Evolutionary conservation across 2,329 filamentous ascomycete species (phyloP).

Genomic region (Lithohypha guttulata): DNA sequence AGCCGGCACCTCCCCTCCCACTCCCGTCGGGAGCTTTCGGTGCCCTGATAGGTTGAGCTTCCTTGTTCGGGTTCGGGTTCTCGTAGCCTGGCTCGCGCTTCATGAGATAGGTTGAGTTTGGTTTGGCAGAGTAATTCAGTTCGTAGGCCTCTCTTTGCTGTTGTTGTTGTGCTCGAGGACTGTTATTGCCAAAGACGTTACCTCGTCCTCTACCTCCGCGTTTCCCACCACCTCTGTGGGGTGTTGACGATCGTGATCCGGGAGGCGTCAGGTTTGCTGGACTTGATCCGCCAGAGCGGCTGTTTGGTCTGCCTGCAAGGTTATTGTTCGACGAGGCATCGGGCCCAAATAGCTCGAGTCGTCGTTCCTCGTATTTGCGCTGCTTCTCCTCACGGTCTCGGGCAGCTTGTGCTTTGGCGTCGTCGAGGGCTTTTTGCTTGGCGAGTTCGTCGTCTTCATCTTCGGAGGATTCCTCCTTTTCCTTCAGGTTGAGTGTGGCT

Average conservation of each 20-base stretch:
- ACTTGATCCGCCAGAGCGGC: slow-evolving; percentile 46
- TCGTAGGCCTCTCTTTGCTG: slow-evolving; percentile 61
- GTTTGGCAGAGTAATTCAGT: slow-evolving; percentile 58
- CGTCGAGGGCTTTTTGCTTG: slow-evolving; percentile 58
- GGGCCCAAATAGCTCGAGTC: slow-evolving; percentile 76
- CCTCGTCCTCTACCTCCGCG: slow-evolving; percentile 28
- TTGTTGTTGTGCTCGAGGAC: slow-evolving; percentile 23
- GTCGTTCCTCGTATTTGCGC: slow-evolving; percentile 75
- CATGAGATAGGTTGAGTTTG: slow-evolving; percentile 41
- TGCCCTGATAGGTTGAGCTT: slow-evolving; percentile 53
- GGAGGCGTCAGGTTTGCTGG: slow-evolving; percentile 55
- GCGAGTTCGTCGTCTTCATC: slow-evolving; percentile 52
- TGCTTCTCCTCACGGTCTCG: slow-evolving; percentile 81
- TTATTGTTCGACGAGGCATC: slow-evolving; percentile 22
- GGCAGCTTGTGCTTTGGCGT: slow-evolving; percentile 67
- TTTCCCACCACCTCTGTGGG: slow-evolving; percentile 38
- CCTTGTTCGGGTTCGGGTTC: slow-evolving; percentile 7
- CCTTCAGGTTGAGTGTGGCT: slow-evolving; percentile 29
- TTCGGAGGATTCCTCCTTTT: slow-evolving; percentile 48
- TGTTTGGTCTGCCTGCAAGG: slow-evolving; percentile 9
- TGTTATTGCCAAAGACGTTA: slow-evolving; percentile 16
- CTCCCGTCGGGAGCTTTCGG: slow-evolving; percentile 69
- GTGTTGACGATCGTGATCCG: slow-evolving; percentile 27
- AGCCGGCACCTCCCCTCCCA: slow-evolving; percentile 68
- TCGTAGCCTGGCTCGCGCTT: slow-evolving; percentile 34